Percentiles rank a stretch among this genome's conserved stretches.
These are phyloP conservation scores for Alternaria metachromatica DNA, from an alignment of 2,329 filamentous ascomycete genomes.

Conservation along the genomic window DNA sequence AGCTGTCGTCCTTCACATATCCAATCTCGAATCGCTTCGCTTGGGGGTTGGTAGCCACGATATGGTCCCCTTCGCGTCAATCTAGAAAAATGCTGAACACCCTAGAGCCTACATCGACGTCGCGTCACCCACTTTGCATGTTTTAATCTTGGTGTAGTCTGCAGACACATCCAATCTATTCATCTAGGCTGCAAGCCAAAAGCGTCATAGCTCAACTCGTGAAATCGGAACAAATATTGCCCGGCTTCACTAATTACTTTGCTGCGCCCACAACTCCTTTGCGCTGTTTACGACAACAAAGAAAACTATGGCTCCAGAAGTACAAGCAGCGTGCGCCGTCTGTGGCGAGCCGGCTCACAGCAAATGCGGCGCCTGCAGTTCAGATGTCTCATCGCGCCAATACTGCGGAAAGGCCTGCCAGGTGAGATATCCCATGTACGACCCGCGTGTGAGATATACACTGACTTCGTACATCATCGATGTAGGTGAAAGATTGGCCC, in stretches of 20 bases:
- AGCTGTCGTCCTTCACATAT: not conserved
- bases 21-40: not conserved
- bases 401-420: conserved; percentile 12
- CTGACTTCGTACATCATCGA: not conserved
- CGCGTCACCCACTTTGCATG: no score
- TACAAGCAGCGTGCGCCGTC: not conserved
- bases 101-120: no score
- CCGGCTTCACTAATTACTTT: not conserved
- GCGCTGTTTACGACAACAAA: no score
- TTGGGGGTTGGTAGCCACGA: not conserved
- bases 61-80: no score
- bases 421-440: not conserved
- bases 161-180: no score
- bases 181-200: no score
- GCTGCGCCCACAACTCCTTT: not conserved
- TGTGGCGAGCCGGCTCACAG: not conserved
- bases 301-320: not conserved
- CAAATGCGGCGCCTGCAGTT: conserved; percentile 5
- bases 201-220: no score
- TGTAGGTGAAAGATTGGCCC: not conserved
- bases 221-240: no score
- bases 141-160: no score
- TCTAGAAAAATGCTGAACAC: no score
- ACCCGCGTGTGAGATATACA: not conserved
- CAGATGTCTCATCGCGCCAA: not conserved